Conservation (phyloP, 116 monocot genomes). For the Phalaenopsis hybrid region DNA sequence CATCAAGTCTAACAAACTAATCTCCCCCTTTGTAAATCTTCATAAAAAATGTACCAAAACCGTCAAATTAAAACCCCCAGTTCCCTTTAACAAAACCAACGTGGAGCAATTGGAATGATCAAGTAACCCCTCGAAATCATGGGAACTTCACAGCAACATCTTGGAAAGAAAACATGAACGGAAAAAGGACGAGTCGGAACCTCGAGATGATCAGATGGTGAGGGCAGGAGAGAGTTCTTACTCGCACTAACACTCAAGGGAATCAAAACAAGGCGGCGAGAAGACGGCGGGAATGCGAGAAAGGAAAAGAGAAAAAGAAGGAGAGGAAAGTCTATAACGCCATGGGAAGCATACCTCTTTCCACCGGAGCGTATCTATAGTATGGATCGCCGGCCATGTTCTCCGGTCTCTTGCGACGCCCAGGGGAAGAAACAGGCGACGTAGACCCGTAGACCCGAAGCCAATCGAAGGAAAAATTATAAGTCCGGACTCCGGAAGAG, state of each 20-base stretch:
- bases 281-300: neutral
- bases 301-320: neutral
- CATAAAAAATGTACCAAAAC: neutral
- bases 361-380: neutral
- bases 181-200: neutral
- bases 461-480: too few species aligned
- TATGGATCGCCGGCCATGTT: slow-evolving; percentile 8
- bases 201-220: neutral
- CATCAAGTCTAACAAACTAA: too few species aligned
- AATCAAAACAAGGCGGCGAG: neutral
- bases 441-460: too few species aligned
- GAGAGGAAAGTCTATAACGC: neutral
- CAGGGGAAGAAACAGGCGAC: neutral
- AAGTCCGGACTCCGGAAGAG: too few species aligned
- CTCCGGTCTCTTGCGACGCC: neutral
- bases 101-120: neutral
- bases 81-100: neutral
- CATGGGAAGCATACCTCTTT: neutral
- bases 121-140: neutral
- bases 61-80: neutral
- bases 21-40: too few species aligned
- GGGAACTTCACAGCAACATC: neutral
- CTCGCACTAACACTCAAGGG: neutral
- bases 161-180: neutral
- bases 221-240: neutral